Conservation (phyloP, 768 basidiomycete genomes). For the Pleurotus giganteus region DNA sequence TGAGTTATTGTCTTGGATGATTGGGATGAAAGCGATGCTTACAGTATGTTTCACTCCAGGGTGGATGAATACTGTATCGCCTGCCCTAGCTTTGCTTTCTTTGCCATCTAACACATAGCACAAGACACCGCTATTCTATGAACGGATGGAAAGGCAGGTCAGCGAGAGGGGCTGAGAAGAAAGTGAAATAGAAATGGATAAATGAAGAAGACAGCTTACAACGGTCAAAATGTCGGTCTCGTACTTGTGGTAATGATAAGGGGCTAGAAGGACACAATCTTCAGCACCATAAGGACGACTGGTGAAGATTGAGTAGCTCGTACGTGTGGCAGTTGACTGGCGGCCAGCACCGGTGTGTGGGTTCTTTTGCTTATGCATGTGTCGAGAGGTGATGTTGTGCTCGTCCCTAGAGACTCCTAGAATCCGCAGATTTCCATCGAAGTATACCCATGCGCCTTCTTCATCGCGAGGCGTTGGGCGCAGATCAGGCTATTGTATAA, state of each 20-base stretch:
- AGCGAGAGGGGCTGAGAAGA: too few species aligned
- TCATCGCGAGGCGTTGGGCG: not conserved
- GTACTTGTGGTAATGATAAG: not conserved
- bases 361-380: not conserved
- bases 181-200: too few species aligned
- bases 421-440: not conserved
- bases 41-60: too few species aligned
- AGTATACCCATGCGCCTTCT: not conserved
- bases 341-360: not conserved
- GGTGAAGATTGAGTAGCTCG: not conserved
- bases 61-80: too few species aligned
- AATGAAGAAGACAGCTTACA: not conserved
- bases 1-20: too few species aligned
- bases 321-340: not conserved
- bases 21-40: too few species aligned
- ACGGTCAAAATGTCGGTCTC: not conserved
- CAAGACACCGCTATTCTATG: too few species aligned
- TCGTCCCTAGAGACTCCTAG: not conserved
- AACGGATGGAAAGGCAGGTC: too few species aligned
- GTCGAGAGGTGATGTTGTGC: not conserved
- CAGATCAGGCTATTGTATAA: not conserved
- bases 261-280: not conserved
- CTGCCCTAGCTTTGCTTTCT: too few species aligned
- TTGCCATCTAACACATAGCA: too few species aligned
- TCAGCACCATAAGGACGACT: not conserved